Evolutionary conservation across 805 yeast species (phyloP).

Genomic region (Pichia cabralensis): DNA sequence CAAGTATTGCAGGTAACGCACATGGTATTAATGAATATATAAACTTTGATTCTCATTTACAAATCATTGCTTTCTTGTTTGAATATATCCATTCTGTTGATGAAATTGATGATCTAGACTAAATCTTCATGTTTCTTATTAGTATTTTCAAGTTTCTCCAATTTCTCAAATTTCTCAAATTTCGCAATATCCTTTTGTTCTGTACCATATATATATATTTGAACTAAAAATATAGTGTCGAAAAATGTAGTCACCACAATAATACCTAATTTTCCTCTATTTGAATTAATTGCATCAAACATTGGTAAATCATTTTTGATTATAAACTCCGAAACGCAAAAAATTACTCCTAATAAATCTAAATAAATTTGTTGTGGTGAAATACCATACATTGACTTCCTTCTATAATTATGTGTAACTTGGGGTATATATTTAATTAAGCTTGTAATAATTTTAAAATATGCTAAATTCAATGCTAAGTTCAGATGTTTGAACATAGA

Average conservation of each 20-base stretch:
- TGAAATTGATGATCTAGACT: constrained; percentile 6
- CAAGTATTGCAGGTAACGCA: constrained; percentile 30
- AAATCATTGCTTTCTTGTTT: constrained; percentile 45
- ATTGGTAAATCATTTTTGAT: constrained; percentile 26
- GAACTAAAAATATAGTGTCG: constrained; percentile 20
- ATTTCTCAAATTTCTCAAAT: neutral
- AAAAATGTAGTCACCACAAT: constrained; percentile 28
- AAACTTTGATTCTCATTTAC: constrained; percentile 45
- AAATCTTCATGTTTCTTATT: neutral
- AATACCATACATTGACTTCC: constrained; percentile 37
- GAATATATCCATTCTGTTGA: constrained; percentile 39
- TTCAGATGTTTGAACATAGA: constrained; percentile 23
- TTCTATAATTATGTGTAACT: constrained; percentile 29
- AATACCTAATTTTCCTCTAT: constrained; percentile 36
- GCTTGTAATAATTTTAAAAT: constrained; percentile 35
- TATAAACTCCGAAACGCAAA: constrained; percentile 30
- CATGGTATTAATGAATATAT: constrained; percentile 63
- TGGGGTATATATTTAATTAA: constrained; percentile 43
- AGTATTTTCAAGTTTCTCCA: no score
- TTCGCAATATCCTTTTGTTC: constrained; percentile 2
- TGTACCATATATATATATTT: constrained; percentile 18
- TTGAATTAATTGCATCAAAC: constrained; percentile 24
- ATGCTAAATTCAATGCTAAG: constrained; percentile 32
- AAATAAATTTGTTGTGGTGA: constrained; percentile 30
- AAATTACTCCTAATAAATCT: constrained; percentile 34